Percentiles rank a stretch among this genome's conserved stretches.
phyloP scores from a whole-genome alignment of 805 yeast genomes.

The Wickerhamomyces subpelliculosus region DNA sequence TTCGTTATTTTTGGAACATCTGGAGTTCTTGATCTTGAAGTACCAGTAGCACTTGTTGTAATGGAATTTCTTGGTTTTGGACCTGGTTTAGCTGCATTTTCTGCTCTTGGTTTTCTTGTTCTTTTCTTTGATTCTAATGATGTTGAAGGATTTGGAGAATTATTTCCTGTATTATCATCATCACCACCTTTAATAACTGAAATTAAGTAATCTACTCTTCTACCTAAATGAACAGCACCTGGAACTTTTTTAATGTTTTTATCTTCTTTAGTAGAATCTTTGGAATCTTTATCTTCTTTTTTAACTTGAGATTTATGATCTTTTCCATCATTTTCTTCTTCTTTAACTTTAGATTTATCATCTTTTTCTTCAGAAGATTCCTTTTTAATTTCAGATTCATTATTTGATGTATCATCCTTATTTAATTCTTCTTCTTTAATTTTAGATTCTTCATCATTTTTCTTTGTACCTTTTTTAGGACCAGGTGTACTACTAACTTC shows the following conservation, averaged over 20 bases:
- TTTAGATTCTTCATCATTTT: conserved; percentile 17
- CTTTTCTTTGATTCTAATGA: conserved; percentile 23
- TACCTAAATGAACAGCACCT: conserved; percentile 83
- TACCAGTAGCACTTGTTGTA: too few relatives aligned
- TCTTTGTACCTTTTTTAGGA: conserved; percentile 21
- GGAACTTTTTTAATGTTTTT: conserved; percentile 58
- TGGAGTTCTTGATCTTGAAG: conserved; percentile 12
- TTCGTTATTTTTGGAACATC: conserved; percentile 20
- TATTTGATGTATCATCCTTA: conserved; percentile 17
- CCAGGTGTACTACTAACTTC: conserved; percentile 32
- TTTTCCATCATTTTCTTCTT: too few relatives aligned
- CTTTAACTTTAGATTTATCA: conserved; percentile 11
- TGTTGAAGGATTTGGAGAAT: conserved; percentile 24
- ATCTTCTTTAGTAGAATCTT: neutral
- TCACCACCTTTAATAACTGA: conserved; percentile 58
- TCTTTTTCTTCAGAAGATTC: neutral
- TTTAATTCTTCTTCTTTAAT: conserved; percentile 28
- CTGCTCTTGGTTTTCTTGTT: conserved; percentile 21
- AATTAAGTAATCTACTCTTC: conserved; percentile 86
- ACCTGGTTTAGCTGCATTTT: conserved; percentile 13
- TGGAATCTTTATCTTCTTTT: neutral
- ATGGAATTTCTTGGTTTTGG: conserved; percentile 10
- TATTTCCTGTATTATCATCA: conserved; percentile 22
- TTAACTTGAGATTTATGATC: conserved; percentile 11
- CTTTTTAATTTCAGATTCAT: conserved; percentile 4